Base-by-base conservation (phyloP, 2,329 filamentous ascomycete species). In the Epichloe festucae region DNA sequence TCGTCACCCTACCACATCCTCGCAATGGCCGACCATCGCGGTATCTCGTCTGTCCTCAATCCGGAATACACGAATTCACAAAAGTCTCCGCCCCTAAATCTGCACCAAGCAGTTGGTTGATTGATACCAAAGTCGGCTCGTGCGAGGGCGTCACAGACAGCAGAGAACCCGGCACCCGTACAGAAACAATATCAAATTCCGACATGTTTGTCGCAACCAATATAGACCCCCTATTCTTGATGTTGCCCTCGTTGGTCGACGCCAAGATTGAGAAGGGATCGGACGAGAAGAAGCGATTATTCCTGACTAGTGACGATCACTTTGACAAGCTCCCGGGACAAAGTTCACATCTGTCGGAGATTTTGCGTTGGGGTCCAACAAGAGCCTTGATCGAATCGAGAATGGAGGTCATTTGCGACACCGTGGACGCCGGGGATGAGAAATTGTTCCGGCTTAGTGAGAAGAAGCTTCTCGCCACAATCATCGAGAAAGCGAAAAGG, bases 191-290 rank as follows among this genome's bases (percentile, higher is more conserved):
- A 36, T 82, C 82, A 60, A 76, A 75, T 43, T 81, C 88, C 36
- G 82, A 89, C 54, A 70, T 97, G n/a, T 85, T 86, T 60, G 69
- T 97, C 53, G 88, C 91, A 8, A 95, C 93, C 1, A 79, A 82
- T 2, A 73, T 95, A 51, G 93, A 98, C 65, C 78, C 5, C 5
- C 63, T 96, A 3, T 97, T 97, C 69, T 73, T 97, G 48, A 64
- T 95, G 3, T 72, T 97, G 1, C 86, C 91, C 0, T 77, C 82
- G 4, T 74, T 97, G 2, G 69, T 72, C 1, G 66, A 78, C 40
- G 60, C 68, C 36, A 65, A 66, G 49, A 50, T 62, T 3, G 57
- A 69, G 12, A 72, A 72, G 45, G 60, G 64, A 11, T 70, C 72
- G 23, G 70, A 75, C 46, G 66, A 71, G 2, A 62, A 69, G 41